Conservation (phyloP, 345 rosid species). For the Citrus australasica region DNA sequence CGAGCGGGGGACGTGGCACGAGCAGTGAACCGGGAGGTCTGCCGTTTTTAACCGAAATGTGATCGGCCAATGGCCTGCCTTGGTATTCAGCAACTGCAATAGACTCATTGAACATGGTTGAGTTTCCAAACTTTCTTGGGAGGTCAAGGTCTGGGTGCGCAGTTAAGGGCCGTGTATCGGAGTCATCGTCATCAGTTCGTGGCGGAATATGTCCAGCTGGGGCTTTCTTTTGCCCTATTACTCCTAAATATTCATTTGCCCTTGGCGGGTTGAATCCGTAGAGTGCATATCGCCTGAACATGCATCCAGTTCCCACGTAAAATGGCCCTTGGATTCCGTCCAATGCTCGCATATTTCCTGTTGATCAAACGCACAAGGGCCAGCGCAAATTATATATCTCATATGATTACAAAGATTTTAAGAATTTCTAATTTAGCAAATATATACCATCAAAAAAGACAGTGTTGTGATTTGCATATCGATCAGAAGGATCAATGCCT, state of each 20-base stretch:
- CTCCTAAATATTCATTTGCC: slow-evolving; percentile 68
- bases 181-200: slow-evolving; percentile 44
- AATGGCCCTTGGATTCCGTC: slow-evolving; percentile 96
- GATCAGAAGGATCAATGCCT: slow-evolving; percentile 94
- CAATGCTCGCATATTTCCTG: slow-evolving; percentile 93
- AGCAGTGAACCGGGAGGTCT: slow-evolving; percentile 91
- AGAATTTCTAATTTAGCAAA: too few relatives aligned
- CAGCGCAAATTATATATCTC: too few relatives aligned
- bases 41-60: slow-evolving; percentile 83
- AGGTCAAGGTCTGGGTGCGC: slow-evolving; percentile 72
- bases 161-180: slow-evolving; percentile 57
- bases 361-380: not conserved
- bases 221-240: slow-evolving; percentile 62
- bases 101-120: slow-evolving; percentile 64
- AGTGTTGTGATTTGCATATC: slow-evolving; percentile 86
- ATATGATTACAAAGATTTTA: too few relatives aligned
- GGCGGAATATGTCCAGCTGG: slow-evolving; percentile 31
- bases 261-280: slow-evolving; percentile 95
- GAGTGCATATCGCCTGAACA: slow-evolving; percentile 87
- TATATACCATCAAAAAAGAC: slow-evolving; percentile 78
- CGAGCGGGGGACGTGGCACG: slow-evolving; percentile 72
- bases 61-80: slow-evolving; percentile 95
- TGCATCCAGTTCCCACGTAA: slow-evolving; percentile 91
- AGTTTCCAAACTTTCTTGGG: slow-evolving; percentile 75
- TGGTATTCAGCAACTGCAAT: slow-evolving; percentile 82